These are phyloP conservation scores for Draba incana DNA, from an alignment of 345 rosid species.

Conservation along the genomic window DNA sequence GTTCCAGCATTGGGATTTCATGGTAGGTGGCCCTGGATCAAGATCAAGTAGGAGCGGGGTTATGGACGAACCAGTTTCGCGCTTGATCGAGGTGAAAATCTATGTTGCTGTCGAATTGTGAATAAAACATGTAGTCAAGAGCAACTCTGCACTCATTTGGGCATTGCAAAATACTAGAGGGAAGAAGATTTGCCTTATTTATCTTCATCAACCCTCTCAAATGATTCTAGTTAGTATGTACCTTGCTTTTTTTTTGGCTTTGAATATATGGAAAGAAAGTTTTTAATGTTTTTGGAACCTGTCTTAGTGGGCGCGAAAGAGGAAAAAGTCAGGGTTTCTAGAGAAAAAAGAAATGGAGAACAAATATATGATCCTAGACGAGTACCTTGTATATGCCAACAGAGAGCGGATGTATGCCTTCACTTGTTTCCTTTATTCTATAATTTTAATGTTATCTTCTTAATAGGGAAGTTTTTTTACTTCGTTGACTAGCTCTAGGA, in stretches of 20 bases:
- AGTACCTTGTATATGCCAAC: conserved; percentile 57
- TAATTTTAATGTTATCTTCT: conserved; percentile 26
- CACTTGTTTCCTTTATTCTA: not conserved
- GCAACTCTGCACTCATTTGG: conserved; percentile 59
- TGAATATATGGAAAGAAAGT: too few species aligned
- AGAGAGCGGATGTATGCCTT: conserved; percentile 56
- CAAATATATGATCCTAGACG: conserved; percentile 55
- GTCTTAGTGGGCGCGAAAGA: conserved; percentile 68
- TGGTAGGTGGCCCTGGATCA: conserved; percentile 41
- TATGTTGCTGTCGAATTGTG: conserved; percentile 57
- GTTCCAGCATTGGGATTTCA: conserved; percentile 40
- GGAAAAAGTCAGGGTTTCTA: conserved; percentile 58
- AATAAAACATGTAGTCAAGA: conserved; percentile 55
- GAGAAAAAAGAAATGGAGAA: conserved; percentile 61
- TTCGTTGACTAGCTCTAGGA: not conserved
- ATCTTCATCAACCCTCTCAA: conserved; percentile 65
- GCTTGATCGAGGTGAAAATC: too few species aligned
- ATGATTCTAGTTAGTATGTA: conserved; percentile 72
- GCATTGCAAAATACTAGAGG: conserved; percentile 73
- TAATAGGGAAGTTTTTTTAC: conserved; percentile 17
- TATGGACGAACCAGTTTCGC: conserved; percentile 46
- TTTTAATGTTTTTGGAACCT: not conserved
- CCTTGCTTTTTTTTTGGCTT: too few species aligned
- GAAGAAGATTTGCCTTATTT: conserved; percentile 72
- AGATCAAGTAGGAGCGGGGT: conserved; percentile 45